Percentiles rank a stretch among this genome's conserved stretches.
Evolutionary conservation across 1,139 yeast species (phyloP).

Genomic region (Lodderomyces metapsilosis): DNA sequence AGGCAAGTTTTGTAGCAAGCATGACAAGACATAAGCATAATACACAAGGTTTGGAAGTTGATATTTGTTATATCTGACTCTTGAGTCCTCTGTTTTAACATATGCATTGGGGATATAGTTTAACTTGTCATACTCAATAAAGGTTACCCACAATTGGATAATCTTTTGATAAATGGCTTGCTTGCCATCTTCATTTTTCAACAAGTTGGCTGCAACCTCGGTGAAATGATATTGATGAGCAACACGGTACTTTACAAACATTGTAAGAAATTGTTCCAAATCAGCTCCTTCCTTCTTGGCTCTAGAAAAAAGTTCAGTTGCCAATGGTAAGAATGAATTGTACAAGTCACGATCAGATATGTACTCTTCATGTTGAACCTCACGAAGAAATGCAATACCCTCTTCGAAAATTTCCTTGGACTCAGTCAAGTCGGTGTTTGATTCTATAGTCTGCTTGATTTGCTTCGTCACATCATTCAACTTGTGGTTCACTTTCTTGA

Average conservation of each 20-base stretch:
- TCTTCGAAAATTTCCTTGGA: slow-evolving; percentile 42
- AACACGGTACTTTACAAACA: slow-evolving; percentile 26
- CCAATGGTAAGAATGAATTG: slow-evolving; percentile 27
- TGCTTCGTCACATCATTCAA: slow-evolving; percentile 37
- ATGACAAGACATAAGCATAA: slow-evolving; percentile 35
- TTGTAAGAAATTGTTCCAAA: slow-evolving; percentile 26
- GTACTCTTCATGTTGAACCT: slow-evolving; percentile 34
- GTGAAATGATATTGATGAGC: slow-evolving; percentile 36
- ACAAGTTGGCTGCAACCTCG: slow-evolving; percentile 21
- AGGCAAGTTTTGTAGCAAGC: slow-evolving; percentile 22
- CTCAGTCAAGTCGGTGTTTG: slow-evolving; percentile 25
- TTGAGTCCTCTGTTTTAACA: slow-evolving; percentile 1
- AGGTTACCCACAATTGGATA: slow-evolving; percentile 35
- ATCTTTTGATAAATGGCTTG: slow-evolving; percentile 20
- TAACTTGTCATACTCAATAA: slow-evolving; percentile 23
- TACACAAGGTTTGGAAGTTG: slow-evolving; percentile 28
- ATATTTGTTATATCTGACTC: slow-evolving; percentile 14
- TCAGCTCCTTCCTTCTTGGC: slow-evolving; percentile 11
- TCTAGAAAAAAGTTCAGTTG: slow-evolving; percentile 23
- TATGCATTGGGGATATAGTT: not conserved
- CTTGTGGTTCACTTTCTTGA: slow-evolving; percentile 19
- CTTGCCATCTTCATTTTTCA: slow-evolving; percentile 14
- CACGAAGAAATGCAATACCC: slow-evolving; percentile 40
- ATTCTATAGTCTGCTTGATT: slow-evolving; percentile 24
- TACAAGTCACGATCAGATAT: slow-evolving; percentile 27